Evolutionary conservation across 495 filamentous ascomycete genomes (phyloP), one percentile per base, ranked within the genome.

Genomic region (Lepidopterella palustris): DNA sequence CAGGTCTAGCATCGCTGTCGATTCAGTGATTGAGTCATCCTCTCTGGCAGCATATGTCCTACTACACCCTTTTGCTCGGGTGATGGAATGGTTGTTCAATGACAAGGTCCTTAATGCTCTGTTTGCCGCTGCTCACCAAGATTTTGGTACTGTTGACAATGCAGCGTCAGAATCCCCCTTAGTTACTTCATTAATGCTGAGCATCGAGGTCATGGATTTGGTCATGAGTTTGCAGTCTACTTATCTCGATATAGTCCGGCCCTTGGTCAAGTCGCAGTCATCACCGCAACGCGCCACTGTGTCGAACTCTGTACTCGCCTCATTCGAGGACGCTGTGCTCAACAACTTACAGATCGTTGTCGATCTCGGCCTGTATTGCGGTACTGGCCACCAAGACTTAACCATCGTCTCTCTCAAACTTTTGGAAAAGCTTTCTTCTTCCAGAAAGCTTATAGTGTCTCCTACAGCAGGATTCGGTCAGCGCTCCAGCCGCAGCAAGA

Each of bases 61-160:
- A 5, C 79, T 96, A 24, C 93, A 99, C 73, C 90, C 93, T 8
- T 97, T 96, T 65, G 84, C 87, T 20, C 83, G 93, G 35, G 88
- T 91, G 23, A 93, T 96, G 84, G 95, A 97, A 70, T 97, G 95
- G 89, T 79, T 97, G 71, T 96, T 95, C 69, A 96, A 95, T 65
- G 89, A 93, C 63, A 89, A 88, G 61, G 89, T 96, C 24, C 80
- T 96, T 55, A 79, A 79, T 61, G 82, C 84, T 21, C 72, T 99
- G 13, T 90, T 96, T 68, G 78, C 83, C 52, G 82, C 84, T 11
- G 82, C 90, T 35, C 83, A 89, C 55, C 83, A 92, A 68, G 81
- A 93, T 65, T 70, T 86, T 20, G 71, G 74, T 9, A 82, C 86
- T 52, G 77, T 97, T 45, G 77, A 83, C 49, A 81, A 78, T 49